Evolutionary conservation across 148 eudicot species (phyloP).

Genomic region (Vaccinium darrowii): DNA sequence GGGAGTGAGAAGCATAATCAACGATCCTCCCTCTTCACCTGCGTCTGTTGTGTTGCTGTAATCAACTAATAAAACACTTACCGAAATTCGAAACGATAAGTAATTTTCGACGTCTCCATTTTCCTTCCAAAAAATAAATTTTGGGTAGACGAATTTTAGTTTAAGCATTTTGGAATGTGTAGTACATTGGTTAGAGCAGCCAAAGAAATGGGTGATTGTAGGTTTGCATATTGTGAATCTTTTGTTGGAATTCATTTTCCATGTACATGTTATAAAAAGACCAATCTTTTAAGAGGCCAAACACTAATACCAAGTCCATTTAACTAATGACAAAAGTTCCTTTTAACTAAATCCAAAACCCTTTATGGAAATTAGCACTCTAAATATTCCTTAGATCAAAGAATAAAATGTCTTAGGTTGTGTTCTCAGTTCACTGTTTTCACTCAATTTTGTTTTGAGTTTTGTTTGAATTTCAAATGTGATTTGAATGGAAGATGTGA

Average conservation of each 20-base stretch:
- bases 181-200: not conserved
- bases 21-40: constrained; percentile 36
- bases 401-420: not conserved
- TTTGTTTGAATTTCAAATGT: no score
- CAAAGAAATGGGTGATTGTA: not conserved
- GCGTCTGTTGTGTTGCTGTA: constrained; percentile 47
- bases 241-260: constrained; percentile 6
- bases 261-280: not conserved
- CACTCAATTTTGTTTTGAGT: no score
- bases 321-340: no score
- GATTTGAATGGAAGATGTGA: no score
- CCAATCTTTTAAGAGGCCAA: no score
- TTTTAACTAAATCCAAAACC: no score
- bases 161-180: not conserved
- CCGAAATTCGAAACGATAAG: not conserved
- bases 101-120: not conserved
- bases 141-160: not conserved
- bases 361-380: no score
- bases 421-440: no score
- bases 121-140: not conserved
- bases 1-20: constrained; percentile 34
- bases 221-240: not conserved
- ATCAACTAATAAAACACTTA: constrained; percentile 9
- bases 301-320: no score
- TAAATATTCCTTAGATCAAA: no score